phyloP scores from a whole-genome alignment of 129 eudicot species.

The Escallonia rubra region DNA sequence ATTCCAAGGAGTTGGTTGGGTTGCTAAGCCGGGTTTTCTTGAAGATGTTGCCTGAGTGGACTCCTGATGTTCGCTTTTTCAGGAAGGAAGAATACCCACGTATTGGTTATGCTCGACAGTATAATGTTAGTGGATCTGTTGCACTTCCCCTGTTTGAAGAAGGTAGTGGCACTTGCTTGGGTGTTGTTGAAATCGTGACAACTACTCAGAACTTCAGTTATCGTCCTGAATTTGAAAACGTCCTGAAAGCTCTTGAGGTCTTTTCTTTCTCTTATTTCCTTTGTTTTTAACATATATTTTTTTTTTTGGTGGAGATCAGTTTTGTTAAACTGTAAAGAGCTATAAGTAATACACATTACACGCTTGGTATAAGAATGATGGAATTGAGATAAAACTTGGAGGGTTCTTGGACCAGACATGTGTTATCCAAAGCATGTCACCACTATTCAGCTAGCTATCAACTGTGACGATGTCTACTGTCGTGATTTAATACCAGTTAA shows the following conservation, averaged over 20 bases:
- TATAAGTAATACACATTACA: not conserved
- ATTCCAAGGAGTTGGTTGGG: constrained; percentile 43
- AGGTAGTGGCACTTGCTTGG: constrained; percentile 68
- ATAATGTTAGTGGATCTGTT: constrained; percentile 60
- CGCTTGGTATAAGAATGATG: not conserved
- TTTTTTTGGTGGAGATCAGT: not conserved
- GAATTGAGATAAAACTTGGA: too few relatives aligned
- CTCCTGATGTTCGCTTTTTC: constrained; percentile 53
- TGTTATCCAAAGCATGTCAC: too few relatives aligned
- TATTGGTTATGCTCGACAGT: constrained; percentile 31
- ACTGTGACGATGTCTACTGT: too few relatives aligned
- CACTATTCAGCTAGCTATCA: too few relatives aligned
- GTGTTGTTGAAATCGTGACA: constrained; percentile 75
- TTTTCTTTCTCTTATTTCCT: constrained; percentile 2
- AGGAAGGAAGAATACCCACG: constrained; percentile 59
- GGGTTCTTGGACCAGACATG: too few relatives aligned
- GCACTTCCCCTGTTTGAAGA: constrained; percentile 71
- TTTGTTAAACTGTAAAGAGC: not conserved
- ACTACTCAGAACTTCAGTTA: constrained; percentile 45
- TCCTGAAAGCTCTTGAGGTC: constrained; percentile 88
- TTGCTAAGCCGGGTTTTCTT: constrained; percentile 75
- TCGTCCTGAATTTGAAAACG: constrained; percentile 57
- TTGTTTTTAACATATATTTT: too few relatives aligned
- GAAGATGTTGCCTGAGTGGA: constrained; percentile 59
- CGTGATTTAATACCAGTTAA: too few relatives aligned